phyloP scores from a whole-genome alignment of 225 moss, liverwort and hornwort species.

The Bryum argenteum region DNA sequence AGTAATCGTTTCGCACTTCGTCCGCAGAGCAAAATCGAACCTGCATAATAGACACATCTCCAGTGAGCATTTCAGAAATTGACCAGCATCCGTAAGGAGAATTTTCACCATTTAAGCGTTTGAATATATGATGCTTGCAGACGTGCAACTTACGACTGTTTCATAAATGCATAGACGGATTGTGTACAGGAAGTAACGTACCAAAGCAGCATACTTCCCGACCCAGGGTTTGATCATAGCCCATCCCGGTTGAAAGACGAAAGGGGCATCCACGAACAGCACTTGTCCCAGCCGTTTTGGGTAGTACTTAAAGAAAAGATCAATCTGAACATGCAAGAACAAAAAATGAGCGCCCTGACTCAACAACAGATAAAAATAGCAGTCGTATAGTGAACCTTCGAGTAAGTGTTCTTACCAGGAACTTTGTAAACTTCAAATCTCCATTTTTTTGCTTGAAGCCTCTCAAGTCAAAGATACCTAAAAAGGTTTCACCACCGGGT shows the following conservation, averaged over 20 bases:
- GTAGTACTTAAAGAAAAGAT: slow-evolving; percentile 80
- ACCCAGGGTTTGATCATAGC: slow-evolving; percentile 68
- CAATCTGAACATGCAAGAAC: slow-evolving; percentile 46
- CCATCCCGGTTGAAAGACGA: slow-evolving; percentile 84
- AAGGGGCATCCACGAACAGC: slow-evolving; percentile 77
- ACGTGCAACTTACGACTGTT: neutral
- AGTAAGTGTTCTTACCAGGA: slow-evolving; percentile 49
- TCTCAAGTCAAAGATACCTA: slow-evolving; percentile 77
- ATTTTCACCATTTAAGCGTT: too few relatives aligned
- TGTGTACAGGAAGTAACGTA: slow-evolving; percentile 25
- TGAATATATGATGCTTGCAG: neutral
- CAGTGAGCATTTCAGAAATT: too few relatives aligned
- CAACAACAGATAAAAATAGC: too few relatives aligned
- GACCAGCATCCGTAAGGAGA: too few relatives aligned
- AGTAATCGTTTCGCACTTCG: slow-evolving; percentile 46
- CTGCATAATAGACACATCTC: slow-evolving; percentile 20
- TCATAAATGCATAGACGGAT: neutral
- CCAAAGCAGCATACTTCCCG: slow-evolving; percentile 71
- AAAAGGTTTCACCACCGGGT: slow-evolving; percentile 58
- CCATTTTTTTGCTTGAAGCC: slow-evolving; percentile 75
- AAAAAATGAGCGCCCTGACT: slow-evolving; percentile 8
- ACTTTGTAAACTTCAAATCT: slow-evolving; percentile 74
- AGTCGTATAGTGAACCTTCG: neutral
- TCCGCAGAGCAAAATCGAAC: slow-evolving; percentile 53
- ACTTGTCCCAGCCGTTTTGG: slow-evolving; percentile 83